Evolutionary conservation across 1,284 basidiomycete genomes (phyloP), one percentile per base, ranked within the genome.

Genomic region (Sporisorium graminicola): DNA sequence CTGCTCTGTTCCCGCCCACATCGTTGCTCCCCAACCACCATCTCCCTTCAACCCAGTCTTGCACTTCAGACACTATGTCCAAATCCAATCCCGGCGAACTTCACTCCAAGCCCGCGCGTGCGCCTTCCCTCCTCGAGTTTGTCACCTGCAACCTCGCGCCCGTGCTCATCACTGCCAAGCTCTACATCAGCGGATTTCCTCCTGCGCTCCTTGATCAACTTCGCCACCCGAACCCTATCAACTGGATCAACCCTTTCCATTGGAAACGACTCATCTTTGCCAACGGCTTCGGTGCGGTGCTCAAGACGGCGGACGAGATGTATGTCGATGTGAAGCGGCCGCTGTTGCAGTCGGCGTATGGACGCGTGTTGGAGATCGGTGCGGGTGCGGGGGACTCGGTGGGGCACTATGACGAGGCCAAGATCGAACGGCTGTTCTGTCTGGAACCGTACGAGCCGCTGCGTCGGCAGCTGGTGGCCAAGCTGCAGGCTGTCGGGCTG

Each of bases 281-380:
- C n/a, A 37, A 66, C 33, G 77, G 71, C 2, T 73, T 78, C 35
- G 31, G 49, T 16, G 18, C 31, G 2, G 42, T 81, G 12, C 67
- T 81, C 27, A 35, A 44, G 0, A 29, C 12, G 4, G 40, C 61
- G 2, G 72, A 81, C 37, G 51, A 61, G 55, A 33, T 53, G 44
- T 70, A 55, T n/a, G 31, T 33, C 9, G 47, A 70, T 20, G 43
- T 67, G 37, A 79, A 80, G 58, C 43, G 44, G 29, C 58, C 65
- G 12, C 35, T 79, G 6, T 51, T 82, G 24, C 42, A 16, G 2
- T n/a, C 51, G 2, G 80, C 80, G 16, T 53, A 68, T 22, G 80
- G 80, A 1, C 51, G 60, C 0, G 73, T 81, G 12, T 61, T 82
- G 33, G 80, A 82, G 50, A 57, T 82, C 27, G 80, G 80, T 18